Evolutionary conservation across 345 rosid species (phyloP).

Genomic region (Salix brachista): DNA sequence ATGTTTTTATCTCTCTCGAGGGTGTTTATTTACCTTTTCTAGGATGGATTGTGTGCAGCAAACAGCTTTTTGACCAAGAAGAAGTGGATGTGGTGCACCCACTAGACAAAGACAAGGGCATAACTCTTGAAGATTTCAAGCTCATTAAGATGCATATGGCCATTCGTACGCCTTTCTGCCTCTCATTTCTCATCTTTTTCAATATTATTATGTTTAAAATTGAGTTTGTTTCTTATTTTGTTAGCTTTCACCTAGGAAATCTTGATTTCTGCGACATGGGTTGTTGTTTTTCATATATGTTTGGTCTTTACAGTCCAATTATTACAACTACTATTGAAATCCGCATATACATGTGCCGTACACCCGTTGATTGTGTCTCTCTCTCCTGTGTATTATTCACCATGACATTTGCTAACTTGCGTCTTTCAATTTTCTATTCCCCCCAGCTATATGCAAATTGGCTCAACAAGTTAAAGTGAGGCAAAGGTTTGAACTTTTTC

Average conservation of each 20-base stretch:
- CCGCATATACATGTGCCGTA: neutral
- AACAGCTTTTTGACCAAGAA: slow-evolving; percentile 84
- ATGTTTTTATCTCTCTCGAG: too few species aligned
- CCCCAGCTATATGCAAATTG: slow-evolving; percentile 68
- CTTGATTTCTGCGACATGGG: neutral
- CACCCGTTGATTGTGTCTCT: too few species aligned
- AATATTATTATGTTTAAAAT: neutral
- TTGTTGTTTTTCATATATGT: neutral
- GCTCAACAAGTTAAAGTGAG: slow-evolving; percentile 83
- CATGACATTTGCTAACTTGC: neutral
- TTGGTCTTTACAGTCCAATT: neutral
- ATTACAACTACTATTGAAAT: neutral
- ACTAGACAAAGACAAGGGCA: slow-evolving; percentile 72
- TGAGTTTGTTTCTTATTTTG: slow-evolving; percentile 4
- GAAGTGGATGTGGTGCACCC: slow-evolving; percentile 68
- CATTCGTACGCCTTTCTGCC: slow-evolving; percentile 42
- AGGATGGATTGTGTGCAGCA: slow-evolving; percentile 37
- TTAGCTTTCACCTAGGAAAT: neutral
- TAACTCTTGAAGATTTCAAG: slow-evolving; percentile 82
- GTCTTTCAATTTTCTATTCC: slow-evolving; percentile 8
- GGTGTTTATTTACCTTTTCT: neutral
- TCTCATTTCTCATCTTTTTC: too few species aligned
- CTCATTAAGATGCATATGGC: slow-evolving; percentile 84
- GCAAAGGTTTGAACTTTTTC: slow-evolving; percentile 67
- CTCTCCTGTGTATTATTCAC: neutral